A percentile compares a stretch with the other conserved stretches of the same genome.
Conservation (phyloP, 805 yeast genomes). For the Teunomyces lycoperdinae region DNA sequence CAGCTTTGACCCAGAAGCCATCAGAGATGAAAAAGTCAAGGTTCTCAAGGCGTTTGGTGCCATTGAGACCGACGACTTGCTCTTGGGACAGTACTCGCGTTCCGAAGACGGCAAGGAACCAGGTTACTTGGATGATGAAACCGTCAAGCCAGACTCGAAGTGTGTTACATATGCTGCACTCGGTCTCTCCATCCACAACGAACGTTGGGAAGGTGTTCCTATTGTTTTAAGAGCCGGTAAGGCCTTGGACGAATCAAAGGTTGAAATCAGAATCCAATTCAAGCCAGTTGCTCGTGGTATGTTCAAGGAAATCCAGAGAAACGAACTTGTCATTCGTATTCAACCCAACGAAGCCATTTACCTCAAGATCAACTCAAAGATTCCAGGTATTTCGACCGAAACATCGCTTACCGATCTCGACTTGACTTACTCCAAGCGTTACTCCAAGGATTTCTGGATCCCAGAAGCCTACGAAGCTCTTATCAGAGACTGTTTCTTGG, state of each 20-base stretch:
- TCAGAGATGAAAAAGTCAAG: slow-evolving; percentile 95
- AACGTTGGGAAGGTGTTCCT: slow-evolving; percentile 98
- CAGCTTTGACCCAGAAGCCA: slow-evolving; percentile 86
- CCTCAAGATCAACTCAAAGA: slow-evolving; percentile 87
- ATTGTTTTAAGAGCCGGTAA: slow-evolving; percentile 95
- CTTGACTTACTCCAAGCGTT: slow-evolving; percentile 77
- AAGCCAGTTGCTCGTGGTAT: slow-evolving; percentile 82
- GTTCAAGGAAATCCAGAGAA: slow-evolving; percentile 76
- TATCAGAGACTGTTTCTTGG: slow-evolving; percentile 84
- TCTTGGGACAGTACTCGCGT: slow-evolving; percentile 84
- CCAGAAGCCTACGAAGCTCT: slow-evolving; percentile 98
- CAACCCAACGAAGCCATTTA: slow-evolving; percentile 96
- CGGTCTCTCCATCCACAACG: slow-evolving; percentile 75
- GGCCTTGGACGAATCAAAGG: slow-evolving; percentile 93
- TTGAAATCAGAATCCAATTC: slow-evolving; percentile 91
- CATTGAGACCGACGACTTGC: slow-evolving; percentile 60
- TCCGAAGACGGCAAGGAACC: slow-evolving; percentile 90
- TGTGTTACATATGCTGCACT: slow-evolving; percentile 93
- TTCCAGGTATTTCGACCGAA: slow-evolving; percentile 84
- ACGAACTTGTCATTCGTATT: slow-evolving; percentile 89
- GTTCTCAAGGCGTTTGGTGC: slow-evolving; percentile 78
- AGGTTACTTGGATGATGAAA: slow-evolving; percentile 86
- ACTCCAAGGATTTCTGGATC: slow-evolving; percentile 79
- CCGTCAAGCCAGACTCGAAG: slow-evolving; percentile 77
- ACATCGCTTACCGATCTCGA: slow-evolving; percentile 88